Evolutionary conservation across 176 grass and related monocot species (phyloP), one percentile per base, ranked within the genome.

Genomic region (Rhynchospora breviuscula): DNA sequence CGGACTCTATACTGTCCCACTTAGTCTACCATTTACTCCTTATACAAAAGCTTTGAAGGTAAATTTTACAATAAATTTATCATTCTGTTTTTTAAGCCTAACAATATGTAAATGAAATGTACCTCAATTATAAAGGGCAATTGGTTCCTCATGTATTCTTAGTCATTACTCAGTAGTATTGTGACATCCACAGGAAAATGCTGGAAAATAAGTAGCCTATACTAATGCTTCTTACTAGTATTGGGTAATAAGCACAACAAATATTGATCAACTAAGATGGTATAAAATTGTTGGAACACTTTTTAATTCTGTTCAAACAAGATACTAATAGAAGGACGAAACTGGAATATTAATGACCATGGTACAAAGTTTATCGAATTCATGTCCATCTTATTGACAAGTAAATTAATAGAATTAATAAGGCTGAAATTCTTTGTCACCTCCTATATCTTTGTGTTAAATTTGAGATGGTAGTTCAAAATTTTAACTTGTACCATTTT

Each of bases 1-100:
- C 17, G 85, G 85, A 40, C n/a, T 81, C 47, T 8, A 44, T 43
- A 31, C 63, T 2, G 3, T 87, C 35, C 85, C 85, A 15, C 17
- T 87, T 11, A 72, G 81, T 72, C 23, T 87, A 6, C 85, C 85
- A 53, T 59, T 46, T 23, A 81, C 85, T 21, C 1, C 23, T 25
- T 76, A 72, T 72, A 26, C 60, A 14, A 81, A 81, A 80, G 85
- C 85, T 22, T 22, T 70, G 21, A 69, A 81, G 48, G 85, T 87
- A 57, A 57, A 57, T 17, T 4, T 57, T 57, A 22, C 40, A 8
- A 17, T 29, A 29, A 29, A 29, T 29, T 60, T 14, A 80, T 40
- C 1, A 40, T 0, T 40, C 35, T 40, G 0, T 25, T 80, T 79
- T 15, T 6, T 59, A 57, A 14, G 15, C 2, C 14, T 15, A 61